These are phyloP conservation scores for Dillenia turbinata DNA, from an alignment of 164 flowering plant species.

Conservation along the genomic window DNA sequence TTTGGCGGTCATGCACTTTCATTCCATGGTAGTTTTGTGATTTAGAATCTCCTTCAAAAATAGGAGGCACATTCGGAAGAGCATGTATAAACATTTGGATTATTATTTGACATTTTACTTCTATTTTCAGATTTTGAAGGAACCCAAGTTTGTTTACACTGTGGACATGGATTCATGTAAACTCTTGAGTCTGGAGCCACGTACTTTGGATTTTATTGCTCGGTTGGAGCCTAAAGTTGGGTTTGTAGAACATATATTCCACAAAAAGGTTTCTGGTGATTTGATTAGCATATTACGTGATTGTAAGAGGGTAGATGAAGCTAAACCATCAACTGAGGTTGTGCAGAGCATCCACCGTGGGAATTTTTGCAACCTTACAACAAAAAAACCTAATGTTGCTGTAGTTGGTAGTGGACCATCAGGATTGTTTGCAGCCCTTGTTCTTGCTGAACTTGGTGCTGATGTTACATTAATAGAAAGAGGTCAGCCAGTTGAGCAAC, in stretches of 20 bases:
- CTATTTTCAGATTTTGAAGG: conserved; percentile 55
- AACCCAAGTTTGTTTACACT: conserved; percentile 87
- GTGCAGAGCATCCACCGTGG: conserved; percentile 9
- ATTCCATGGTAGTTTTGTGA: too few species aligned
- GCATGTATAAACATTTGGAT: background rate
- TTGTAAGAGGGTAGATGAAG: conserved; percentile 22
- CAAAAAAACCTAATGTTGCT: conserved; percentile 62
- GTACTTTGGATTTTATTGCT: conserved; percentile 71
- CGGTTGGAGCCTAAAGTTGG: conserved; percentile 78
- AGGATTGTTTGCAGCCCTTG: conserved; percentile 94
- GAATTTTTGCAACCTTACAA: conserved; percentile 4
- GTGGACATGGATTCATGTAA: conserved; percentile 83
- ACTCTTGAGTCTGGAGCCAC: conserved; percentile 72
- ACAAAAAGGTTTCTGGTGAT: conserved; percentile 45
- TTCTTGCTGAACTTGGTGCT: conserved; percentile 94
- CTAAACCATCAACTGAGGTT: conserved; percentile 12
- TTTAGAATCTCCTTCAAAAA: too few species aligned
- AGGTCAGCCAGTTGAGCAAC: conserved; percentile 91
- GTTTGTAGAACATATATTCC: conserved; percentile 51
- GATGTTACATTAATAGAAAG: conserved; percentile 90
- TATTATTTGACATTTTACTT: background rate
- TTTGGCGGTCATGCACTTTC: too few species aligned
- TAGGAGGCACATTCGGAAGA: too few species aligned
- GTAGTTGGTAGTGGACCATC: conserved; percentile 97
- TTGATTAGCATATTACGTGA: conserved; percentile 46